Percentiles rank a stretch among this genome's conserved stretches.
Evolutionary conservation across 1,284 basidiomycete genomes (phyloP).

Genomic region (Malassezia japonica): DNA sequence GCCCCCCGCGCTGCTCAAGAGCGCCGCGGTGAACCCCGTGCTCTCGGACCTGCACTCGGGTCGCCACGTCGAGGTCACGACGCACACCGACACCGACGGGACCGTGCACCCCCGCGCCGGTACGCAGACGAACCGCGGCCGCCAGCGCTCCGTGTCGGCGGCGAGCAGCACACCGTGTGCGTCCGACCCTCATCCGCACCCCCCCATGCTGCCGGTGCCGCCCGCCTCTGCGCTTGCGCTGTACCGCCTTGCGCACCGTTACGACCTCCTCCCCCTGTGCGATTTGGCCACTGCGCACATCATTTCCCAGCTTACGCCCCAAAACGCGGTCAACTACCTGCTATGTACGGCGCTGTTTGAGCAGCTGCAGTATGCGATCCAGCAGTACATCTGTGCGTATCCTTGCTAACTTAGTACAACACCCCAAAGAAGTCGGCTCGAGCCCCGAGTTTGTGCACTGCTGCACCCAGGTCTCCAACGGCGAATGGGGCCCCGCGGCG

Average conservation of each 20-base stretch:
- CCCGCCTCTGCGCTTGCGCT: slow-evolving; percentile 57
- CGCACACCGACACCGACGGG: background rate
- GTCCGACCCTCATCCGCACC: slow-evolving; percentile 65
- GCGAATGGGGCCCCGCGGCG: slow-evolving; percentile 21
- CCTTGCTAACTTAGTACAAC: slow-evolving; percentile 12
- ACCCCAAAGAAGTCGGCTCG: slow-evolving; percentile 31
- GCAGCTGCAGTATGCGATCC: slow-evolving; percentile 33
- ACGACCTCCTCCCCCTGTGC: slow-evolving; percentile 60
- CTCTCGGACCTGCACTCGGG: slow-evolving; percentile 7
- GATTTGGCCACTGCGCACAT: slow-evolving; percentile 65
- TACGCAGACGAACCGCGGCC: background rate
- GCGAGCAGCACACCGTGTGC: background rate
- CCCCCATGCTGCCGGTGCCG: slow-evolving; percentile 54
- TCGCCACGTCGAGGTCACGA: slow-evolving; percentile 8
- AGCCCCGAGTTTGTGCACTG: slow-evolving; percentile 39
- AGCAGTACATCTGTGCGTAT: slow-evolving; percentile 31
- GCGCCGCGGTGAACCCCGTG: background rate
- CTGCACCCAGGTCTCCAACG: slow-evolving; percentile 37
- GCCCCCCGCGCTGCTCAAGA: background rate
- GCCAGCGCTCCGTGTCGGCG: background rate
- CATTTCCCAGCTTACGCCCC: slow-evolving; percentile 62
- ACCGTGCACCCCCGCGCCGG: background rate
- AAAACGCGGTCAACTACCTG: slow-evolving; percentile 62
- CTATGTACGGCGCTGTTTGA: slow-evolving; percentile 51
- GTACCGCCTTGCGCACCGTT: slow-evolving; percentile 71